phyloP scores from a whole-genome alignment of 306 rosid genomes.

The Castanopsis chinensis region DNA sequence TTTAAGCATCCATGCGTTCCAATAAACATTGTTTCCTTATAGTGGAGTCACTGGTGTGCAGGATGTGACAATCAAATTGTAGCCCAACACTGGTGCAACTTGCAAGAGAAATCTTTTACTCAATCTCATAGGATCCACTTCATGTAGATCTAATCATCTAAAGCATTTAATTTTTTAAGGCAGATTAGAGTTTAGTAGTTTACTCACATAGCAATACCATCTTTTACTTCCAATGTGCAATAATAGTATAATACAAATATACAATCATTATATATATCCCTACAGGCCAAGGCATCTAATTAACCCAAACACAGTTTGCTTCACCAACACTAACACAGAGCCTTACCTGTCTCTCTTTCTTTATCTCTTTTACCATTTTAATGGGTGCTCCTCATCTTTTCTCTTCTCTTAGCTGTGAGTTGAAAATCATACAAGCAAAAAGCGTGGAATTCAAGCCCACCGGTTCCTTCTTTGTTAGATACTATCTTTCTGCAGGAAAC shows the following conservation, averaged over 20 bases:
- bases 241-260: not conserved
- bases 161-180: no score
- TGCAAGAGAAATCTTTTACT: no score
- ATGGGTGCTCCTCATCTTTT: constrained; percentile 35
- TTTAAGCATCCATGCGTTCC: no score
- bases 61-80: no score
- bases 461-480: constrained; percentile 51
- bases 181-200: no score
- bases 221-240: not conserved
- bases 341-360: not conserved
- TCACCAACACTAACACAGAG: constrained; percentile 4
- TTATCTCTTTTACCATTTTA: not conserved
- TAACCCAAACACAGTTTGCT: constrained; percentile 1
- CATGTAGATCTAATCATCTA: no score
- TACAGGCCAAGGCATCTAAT: not conserved
- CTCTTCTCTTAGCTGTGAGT: constrained; percentile 47
- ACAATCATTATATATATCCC: constrained; percentile 11
- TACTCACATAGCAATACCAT: not conserved
- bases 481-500: constrained; percentile 48
- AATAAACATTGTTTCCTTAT: no score
- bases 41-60: no score
- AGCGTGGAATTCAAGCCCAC: constrained; percentile 33
- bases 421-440: constrained; percentile 60
- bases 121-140: no score
- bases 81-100: no score